Base-by-base conservation (phyloP, 2,329 filamentous ascomycete genomes). In the Tolypocladium ophioglossoides region DNA sequence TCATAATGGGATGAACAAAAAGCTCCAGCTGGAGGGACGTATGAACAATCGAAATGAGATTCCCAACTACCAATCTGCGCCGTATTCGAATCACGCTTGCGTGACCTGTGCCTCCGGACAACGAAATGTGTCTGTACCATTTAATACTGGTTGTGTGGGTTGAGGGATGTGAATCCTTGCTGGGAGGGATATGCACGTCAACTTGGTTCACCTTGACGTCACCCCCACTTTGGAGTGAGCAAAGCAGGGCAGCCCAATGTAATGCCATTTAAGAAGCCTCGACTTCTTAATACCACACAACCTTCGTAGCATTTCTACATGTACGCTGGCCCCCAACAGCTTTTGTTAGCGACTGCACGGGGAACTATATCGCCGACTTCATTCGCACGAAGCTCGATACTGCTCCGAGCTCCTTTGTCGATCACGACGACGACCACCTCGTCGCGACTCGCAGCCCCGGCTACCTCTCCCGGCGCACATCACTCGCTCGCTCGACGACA, bases 1-100 rank as follows among this genome's bases (percentile, higher is more conserved):
- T 64, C 62, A 63, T 62, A 62, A 67, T 66, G 64, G 66, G 64
- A 66, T 67, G 68, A 69, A 61, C 64, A 67, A 68, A 63, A 61
- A 58, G 27, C 44, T 64, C 66, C 67, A 66, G 66, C 61, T 66
- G 66, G 65, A 66, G 59, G 61, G 59, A 66, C 61, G 64, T 62
- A 69, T 61, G 57, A 64, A 66, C 64, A 67, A 67, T 63, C 62
- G 56, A 65, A 51, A 55, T 35, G 53, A 57, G 53, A 57, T 57
- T 57, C 53, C 51, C 53, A 56, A 57, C 44, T 22, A 57, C 30
- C 27, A 34, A 30, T 14, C 18, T 34, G 35, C 9, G 0, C 12
- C 30, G 16, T 16, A 18, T 18, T 56, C 57, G 20, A 40, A 20
- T 22, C 4, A n/a, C 11, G 30, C 27, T n/a, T 47, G 16, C 44